phyloP scores from a whole-genome alignment of 192 early-diverging fungal species.

The Jimgerdemannia flammicorona region DNA sequence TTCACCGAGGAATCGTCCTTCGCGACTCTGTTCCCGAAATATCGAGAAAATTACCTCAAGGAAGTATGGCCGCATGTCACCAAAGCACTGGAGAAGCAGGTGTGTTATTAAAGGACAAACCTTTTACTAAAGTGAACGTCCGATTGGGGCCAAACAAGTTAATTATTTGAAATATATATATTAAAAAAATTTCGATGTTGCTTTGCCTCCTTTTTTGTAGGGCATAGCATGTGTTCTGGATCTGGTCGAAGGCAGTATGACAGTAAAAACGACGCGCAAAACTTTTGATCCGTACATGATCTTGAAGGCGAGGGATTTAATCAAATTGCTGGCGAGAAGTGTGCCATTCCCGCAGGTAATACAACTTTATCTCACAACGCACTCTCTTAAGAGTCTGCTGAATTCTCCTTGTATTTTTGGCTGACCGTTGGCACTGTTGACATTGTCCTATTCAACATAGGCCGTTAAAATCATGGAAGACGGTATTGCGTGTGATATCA shows the following conservation, averaged over 20 bases:
- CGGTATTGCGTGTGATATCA: constrained; percentile 86
- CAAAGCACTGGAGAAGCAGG: constrained; percentile 65
- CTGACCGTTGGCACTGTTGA: background rate
- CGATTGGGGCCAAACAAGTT: background rate
- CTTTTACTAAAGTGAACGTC: background rate
- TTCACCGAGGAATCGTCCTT: constrained; percentile 96
- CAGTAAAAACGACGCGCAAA: constrained; percentile 94
- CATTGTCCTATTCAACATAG: constrained; percentile 14
- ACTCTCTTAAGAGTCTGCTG: background rate
- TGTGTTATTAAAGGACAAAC: constrained; percentile 26
- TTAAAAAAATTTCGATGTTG: background rate
- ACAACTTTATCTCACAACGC: background rate
- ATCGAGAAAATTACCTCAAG: constrained; percentile 90
- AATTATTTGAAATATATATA: background rate
- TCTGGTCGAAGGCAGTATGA: constrained; percentile 96
- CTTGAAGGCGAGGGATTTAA: constrained; percentile 90
- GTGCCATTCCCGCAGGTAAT: constrained; percentile 87
- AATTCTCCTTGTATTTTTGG: constrained; percentile 4
- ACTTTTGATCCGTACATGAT: constrained; percentile 94
- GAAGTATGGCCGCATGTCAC: constrained; percentile 92
- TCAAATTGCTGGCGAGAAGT: constrained; percentile 90
- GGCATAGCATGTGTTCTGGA: constrained; percentile 89
- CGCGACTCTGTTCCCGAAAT: constrained; percentile 97
- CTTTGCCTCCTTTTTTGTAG: constrained; percentile 20
- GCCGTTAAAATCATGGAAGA: constrained; percentile 93